A percentile compares a stretch with the other conserved stretches of the same genome.
Evolutionary conservation across 441 rosid species (phyloP).

Genomic region (Cnidoscolus chayamansa): DNA sequence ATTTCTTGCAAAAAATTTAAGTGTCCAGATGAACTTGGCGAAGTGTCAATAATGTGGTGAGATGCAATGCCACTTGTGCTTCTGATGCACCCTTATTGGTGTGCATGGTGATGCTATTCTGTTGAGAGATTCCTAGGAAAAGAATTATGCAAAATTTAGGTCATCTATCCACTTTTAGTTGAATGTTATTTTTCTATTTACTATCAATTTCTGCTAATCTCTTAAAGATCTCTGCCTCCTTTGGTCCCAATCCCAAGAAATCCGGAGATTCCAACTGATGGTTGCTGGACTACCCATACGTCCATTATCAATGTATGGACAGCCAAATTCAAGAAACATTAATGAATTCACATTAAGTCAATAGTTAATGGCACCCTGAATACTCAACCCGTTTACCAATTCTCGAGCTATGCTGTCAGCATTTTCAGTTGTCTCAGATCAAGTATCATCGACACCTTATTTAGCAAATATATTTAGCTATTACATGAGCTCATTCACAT

Average conservation of each 20-base stretch:
- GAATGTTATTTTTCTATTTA: not conserved
- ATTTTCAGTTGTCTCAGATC: not conserved
- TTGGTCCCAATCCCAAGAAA: not conserved
- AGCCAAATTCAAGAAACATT: too few species aligned
- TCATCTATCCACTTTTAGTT: not conserved
- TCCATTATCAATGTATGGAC: too few species aligned
- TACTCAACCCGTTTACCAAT: too few species aligned
- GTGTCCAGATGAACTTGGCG: not conserved
- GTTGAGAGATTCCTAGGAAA: not conserved
- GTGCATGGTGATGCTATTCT: not conserved
- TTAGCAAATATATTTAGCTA: not conserved
- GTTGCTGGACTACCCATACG: not conserved
- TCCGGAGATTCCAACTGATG: not conserved
- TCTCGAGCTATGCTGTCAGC: too few species aligned
- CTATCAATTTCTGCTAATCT: not conserved
- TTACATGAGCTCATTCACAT: not conserved
- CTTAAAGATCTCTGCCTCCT: not conserved
- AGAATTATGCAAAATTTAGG: not conserved
- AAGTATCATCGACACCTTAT: not conserved
- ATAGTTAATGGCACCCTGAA: too few species aligned
- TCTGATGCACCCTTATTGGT: not conserved
- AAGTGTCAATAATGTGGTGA: not conserved
- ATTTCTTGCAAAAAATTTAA: not conserved
- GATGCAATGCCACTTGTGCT: not conserved
- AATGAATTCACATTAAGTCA: too few species aligned